Evolutionary conservation across 805 yeast species (phyloP).

Genomic region (Myxozyma neglecta): DNA sequence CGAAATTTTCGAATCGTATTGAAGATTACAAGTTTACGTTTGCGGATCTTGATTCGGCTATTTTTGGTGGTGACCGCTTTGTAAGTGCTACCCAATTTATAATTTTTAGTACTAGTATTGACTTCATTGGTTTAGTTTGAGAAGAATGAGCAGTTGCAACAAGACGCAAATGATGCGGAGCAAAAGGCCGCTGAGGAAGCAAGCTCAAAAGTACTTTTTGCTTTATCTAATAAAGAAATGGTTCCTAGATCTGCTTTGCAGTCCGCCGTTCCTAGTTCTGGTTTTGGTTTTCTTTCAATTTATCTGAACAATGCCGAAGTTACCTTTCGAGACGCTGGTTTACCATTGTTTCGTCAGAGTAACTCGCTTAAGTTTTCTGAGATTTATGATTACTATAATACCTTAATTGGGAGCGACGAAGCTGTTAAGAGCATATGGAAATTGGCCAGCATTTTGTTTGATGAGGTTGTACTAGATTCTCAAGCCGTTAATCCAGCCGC

Average conservation of each 20-base stretch:
- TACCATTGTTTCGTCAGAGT: constrained; percentile 15
- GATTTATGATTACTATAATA: constrained; percentile 3
- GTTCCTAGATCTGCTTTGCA: not conserved
- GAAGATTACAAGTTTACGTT: constrained; percentile 35
- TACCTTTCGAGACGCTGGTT: constrained; percentile 7
- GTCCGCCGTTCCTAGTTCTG: not conserved
- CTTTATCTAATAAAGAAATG: not conserved
- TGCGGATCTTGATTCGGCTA: constrained; percentile 48
- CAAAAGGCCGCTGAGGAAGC: not conserved
- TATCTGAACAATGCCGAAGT: constrained; percentile 3
- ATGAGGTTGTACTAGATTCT: constrained; percentile 38
- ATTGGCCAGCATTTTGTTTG: constrained; percentile 66
- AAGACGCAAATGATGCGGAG: not conserved
- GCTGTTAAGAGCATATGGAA: constrained; percentile 45
- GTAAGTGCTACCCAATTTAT: constrained; percentile 1
- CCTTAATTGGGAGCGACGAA: not conserved
- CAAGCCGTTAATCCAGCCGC: constrained; percentile 12
- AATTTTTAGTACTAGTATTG: too few species aligned
- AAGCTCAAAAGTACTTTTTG: not conserved
- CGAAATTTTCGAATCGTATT: not conserved
- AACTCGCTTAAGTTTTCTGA: not conserved
- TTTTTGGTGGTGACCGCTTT: constrained; percentile 45
- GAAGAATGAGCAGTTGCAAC: not conserved
- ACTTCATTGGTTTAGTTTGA: not conserved
- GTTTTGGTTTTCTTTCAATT: constrained; percentile 13